Base-by-base conservation (phyloP, 169 alveolate species). In the Plasmodium chabaudi region DNA sequence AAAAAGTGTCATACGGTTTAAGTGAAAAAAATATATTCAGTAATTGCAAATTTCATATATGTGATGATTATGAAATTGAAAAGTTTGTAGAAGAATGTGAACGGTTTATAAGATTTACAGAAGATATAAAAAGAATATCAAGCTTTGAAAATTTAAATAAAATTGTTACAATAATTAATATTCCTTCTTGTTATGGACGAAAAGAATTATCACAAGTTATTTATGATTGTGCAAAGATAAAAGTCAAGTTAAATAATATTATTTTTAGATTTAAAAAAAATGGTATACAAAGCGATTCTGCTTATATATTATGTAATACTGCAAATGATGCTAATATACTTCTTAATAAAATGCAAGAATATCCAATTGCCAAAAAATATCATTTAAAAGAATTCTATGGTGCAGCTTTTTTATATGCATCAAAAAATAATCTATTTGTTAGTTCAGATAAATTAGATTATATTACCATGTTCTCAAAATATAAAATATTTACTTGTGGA, bases 81-180 rank as follows among this genome's bases (percentile, higher is more conserved):
- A 90, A 91, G 77, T 94, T 72, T 84, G 95, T 92, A 21, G 96
- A 94, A 86, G 95, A 94, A 93, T 94, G 97, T 84, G 96, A 94
- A 89, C 51, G 97, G 1, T 92, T 79, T 69, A 53, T 93, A 60
- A 84, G 93, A 21, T 89, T 94, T n/a, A 90, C 96, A 5, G 94
- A 93, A 53, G 97, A 94, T 74, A 72, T 94, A 34, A 77, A 95
- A 68, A 89, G 93, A 79, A 61, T 94, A 23, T 88, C 97, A 6
- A 87, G 61, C 12, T 94, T 95, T 46, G 93, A 56, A 44, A 84
- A 87, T 27, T 44, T 94, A 23, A 93, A 92, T 64, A 91, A 95
- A 67, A 87, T 93, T 9, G 94, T 94, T 42, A 94, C 96, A 23
- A 64, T 94, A 13, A 89, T 94, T 49, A 95, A 93, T 60, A 73